A percentile compares a stretch with the other conserved stretches of the same genome.
These are phyloP conservation scores for Xylaria sp. DNA, from an alignment of 2,329 filamentous ascomycete genomes.

Conservation along the genomic window DNA sequence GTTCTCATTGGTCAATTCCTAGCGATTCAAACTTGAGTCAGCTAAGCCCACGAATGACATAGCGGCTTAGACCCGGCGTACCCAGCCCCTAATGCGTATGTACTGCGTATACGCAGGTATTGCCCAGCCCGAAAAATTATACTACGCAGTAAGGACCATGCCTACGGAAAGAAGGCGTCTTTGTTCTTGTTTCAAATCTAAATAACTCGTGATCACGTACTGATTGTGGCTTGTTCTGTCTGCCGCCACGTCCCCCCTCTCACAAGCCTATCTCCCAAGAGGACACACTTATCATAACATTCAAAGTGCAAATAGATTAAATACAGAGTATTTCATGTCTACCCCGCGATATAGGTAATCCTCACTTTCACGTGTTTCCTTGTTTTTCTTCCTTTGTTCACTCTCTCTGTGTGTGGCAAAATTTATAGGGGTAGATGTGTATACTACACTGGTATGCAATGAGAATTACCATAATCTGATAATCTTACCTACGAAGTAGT, in stretches of 20 bases:
- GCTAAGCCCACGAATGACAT: constrained; percentile 12
- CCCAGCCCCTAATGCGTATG: not conserved
- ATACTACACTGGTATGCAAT: not conserved
- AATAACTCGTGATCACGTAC: constrained; percentile 10
- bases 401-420: not conserved
- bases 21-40: constrained; percentile 13
- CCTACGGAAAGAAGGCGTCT: constrained; percentile 10
- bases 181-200: constrained; percentile 26
- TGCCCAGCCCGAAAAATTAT: not conserved
- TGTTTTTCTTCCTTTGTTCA: not conserved
- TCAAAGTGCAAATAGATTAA: not conserved
- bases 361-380: not conserved
- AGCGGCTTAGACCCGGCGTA: not conserved
- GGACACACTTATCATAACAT: too few relatives aligned
- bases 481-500: constrained; percentile 21
- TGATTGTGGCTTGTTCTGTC: constrained; percentile 18
- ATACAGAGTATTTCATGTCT: not conserved
- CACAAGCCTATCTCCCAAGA: not conserved
- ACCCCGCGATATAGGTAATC: not conserved
- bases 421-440: not conserved
- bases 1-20: constrained; percentile 23
- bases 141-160: not conserved
- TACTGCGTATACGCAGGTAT: not conserved
- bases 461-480: constrained; percentile 23
- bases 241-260: not conserved